These are phyloP conservation scores for Kalanchoe fedtschenkoi DNA, from an alignment of 164 flowering plant species.

Conservation along the genomic window DNA sequence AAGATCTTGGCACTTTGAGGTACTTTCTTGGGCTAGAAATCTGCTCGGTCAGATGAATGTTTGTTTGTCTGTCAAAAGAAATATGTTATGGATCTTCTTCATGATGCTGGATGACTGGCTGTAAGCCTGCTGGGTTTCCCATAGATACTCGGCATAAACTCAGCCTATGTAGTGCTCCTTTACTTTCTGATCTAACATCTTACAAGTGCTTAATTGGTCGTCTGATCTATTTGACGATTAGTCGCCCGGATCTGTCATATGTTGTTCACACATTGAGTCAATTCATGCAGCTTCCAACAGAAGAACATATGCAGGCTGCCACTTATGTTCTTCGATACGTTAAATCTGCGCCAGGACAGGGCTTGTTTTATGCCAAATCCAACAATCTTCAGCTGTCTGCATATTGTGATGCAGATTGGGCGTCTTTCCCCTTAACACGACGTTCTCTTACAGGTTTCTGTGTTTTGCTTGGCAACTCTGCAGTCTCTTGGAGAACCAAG, in stretches of 20 bases:
- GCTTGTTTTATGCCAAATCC: background rate
- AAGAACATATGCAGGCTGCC: background rate
- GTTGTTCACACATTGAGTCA: background rate
- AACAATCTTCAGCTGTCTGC: background rate
- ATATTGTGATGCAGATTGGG: slow-evolving; percentile 2
- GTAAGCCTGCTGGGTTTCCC: background rate
- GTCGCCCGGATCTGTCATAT: background rate
- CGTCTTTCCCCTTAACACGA: background rate
- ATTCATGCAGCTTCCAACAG: background rate
- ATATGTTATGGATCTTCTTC: background rate
- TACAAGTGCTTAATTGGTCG: background rate
- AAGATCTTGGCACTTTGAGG: background rate
- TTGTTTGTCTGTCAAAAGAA: background rate
- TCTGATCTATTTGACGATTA: background rate
- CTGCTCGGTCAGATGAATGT: background rate
- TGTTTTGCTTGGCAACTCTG: background rate
- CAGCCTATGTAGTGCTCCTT: background rate
- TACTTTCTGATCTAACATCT: background rate
- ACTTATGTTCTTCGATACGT: background rate
- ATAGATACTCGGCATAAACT: background rate
- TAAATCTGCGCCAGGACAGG: background rate
- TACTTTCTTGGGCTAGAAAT: background rate
- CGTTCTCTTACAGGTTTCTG: background rate
- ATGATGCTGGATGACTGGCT: background rate
- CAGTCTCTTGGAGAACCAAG: background rate